Evolutionary conservation across 768 basidiomycete genomes (phyloP), one percentile per base, ranked within the genome.

Genomic region (Boletus vinaceobasis): DNA sequence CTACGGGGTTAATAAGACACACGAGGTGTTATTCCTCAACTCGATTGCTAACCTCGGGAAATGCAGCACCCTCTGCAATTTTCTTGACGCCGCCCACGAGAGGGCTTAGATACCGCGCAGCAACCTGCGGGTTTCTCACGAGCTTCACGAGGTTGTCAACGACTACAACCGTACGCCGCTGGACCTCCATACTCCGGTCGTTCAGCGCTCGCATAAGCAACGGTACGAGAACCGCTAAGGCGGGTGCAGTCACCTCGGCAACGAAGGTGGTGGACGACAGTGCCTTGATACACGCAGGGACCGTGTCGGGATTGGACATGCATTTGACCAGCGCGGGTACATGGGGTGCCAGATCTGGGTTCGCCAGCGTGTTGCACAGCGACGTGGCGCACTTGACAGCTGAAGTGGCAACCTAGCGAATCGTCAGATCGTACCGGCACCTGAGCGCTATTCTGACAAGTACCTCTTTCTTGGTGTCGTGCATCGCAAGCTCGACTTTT

Each of bases 131-230:
- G 64, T 95, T 85, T 59, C 96, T 88, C 39, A 98, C 96, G 57
- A 98, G 89, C 74, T 98, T 98, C 73, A 97, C 95, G 51, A 98
- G 79, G 73, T 98, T 98, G 67, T 96, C 93, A 56, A 94, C 84
- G 65, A 98, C 93, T 46, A 98, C 87, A 54, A 97, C 94, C 1
- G 92, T 88, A 55, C 96, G 86, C 53, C 96, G 88, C 68, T 96
- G 93, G 19, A 94, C 91, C 64, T 97, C 94, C 87, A 94, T 97
- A 54, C 93, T 93, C 60, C 95, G 83, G 69, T 97, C 95, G 61
- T 95, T 95, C 63, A 98, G 77, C 10, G 92, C 95, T 65, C 96
- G 92, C 40, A 83, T 78, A 45, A 98, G 78, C 23, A 98, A 83
- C 7, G 96, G 96, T 7, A 95, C 93, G 52, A 98, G 84, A 60